phyloP scores from a whole-genome alignment of 2,329 filamentous ascomycete species.

The Talaromyces sp. region DNA sequence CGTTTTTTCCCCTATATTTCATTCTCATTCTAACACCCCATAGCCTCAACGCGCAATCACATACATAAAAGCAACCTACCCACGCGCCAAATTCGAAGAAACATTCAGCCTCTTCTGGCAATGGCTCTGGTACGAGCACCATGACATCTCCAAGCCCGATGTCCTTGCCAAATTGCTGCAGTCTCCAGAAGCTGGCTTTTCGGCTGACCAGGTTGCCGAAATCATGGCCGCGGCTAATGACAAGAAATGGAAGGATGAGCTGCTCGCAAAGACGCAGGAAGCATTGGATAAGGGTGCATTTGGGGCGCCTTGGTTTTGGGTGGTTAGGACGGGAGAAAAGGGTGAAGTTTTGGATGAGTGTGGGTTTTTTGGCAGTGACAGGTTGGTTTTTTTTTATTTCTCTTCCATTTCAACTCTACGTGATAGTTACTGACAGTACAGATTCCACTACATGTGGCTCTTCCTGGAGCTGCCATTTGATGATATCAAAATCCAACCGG shows the following conservation, averaged over 20 bases:
- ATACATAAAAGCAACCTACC: slow-evolving; percentile 59
- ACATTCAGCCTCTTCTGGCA: slow-evolving; percentile 55
- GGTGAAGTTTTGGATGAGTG: slow-evolving; percentile 35
- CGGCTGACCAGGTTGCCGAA: slow-evolving; percentile 45
- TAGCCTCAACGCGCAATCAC: slow-evolving; percentile 63
- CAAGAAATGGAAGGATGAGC: slow-evolving; percentile 48
- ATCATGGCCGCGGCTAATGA: slow-evolving; percentile 52
- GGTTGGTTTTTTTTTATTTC: slow-evolving; percentile 46
- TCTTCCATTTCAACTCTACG: neutral
- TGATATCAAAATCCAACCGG: slow-evolving; percentile 21
- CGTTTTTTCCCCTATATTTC: neutral
- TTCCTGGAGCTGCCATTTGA: slow-evolving; percentile 53
- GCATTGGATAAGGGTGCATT: slow-evolving; percentile 66
- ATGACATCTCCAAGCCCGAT: slow-evolving; percentile 57
- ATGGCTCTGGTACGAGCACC: slow-evolving; percentile 58
- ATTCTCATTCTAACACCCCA: slow-evolving; percentile 12
- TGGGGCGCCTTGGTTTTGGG: slow-evolving; percentile 73
- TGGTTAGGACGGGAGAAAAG: slow-evolving; percentile 46
- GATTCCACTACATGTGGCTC: slow-evolving; percentile 56
- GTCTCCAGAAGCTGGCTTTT: slow-evolving; percentile 38
- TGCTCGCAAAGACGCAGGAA: slow-evolving; percentile 57
- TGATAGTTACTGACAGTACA: neutral
- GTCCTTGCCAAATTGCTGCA: slow-evolving; percentile 44
- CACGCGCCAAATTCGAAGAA: slow-evolving; percentile 47
- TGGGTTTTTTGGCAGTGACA: slow-evolving; percentile 75